Conservation (phyloP, 2,329 filamentous ascomycete species). For the Ceratocystiopsis sp. region DNA sequence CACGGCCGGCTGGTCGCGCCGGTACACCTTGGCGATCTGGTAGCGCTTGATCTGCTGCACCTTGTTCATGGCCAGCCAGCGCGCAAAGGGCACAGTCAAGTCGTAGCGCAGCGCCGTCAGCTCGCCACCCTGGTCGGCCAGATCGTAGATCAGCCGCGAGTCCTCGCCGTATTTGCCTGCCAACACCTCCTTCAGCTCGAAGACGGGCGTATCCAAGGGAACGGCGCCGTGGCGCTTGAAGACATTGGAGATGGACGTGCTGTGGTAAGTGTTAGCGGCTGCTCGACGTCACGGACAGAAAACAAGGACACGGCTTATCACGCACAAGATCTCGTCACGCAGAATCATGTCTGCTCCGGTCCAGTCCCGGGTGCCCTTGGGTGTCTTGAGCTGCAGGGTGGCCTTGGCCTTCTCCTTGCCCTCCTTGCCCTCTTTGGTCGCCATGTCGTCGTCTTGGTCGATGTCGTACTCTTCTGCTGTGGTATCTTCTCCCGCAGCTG, state of each 20-base stretch:
- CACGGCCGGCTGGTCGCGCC: conserved; percentile 37
- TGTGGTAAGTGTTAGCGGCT: conserved; percentile 2
- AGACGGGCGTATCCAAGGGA: conserved; percentile 56
- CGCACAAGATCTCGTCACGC: conserved; percentile 45
- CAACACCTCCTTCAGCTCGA: conserved; percentile 60
- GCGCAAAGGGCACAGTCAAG: conserved; percentile 47
- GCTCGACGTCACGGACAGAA: background rate
- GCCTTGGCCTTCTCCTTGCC: conserved; percentile 9
- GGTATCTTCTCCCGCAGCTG: no score
- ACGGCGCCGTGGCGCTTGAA: conserved; percentile 46
- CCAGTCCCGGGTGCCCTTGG: conserved; percentile 64
- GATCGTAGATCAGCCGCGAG: conserved; percentile 53
- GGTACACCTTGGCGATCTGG: conserved; percentile 86
- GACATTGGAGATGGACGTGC: conserved; percentile 10
- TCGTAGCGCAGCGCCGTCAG: conserved; percentile 69
- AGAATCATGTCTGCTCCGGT: conserved; percentile 49
- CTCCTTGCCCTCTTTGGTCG: conserved; percentile 8
- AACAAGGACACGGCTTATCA: background rate
- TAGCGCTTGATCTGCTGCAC: conserved; percentile 81
- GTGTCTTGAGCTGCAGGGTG: conserved; percentile 44
- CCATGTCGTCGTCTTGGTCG: conserved; percentile 4
- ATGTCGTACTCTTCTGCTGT: no score
- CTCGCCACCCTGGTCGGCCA: conserved; percentile 71
- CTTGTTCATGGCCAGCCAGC: conserved; percentile 85
- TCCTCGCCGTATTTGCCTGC: conserved; percentile 42